These are phyloP conservation scores for Syzygium jambos DNA, from an alignment of 345 rosid species.

Conservation along the genomic window DNA sequence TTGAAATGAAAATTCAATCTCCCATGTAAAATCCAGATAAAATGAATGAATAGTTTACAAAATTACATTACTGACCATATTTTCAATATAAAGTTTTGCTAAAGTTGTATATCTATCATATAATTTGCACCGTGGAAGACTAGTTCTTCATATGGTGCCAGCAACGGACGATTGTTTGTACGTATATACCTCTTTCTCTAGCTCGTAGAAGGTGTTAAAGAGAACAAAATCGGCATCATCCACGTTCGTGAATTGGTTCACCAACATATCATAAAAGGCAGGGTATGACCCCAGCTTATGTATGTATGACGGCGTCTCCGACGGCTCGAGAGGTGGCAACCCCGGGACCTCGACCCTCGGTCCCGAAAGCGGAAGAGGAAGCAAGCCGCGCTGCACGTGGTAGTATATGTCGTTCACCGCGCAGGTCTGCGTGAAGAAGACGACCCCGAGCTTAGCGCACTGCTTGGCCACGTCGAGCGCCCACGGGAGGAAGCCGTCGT, in stretches of 20 bases:
- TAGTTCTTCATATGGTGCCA: background rate
- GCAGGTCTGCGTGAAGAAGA: slow-evolving; percentile 28
- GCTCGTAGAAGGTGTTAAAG: slow-evolving; percentile 12
- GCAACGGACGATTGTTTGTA: background rate
- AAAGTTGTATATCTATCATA: background rate
- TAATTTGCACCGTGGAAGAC: background rate
- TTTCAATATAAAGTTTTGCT: background rate
- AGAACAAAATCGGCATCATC: slow-evolving; percentile 24
- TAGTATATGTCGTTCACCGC: slow-evolving; percentile 21
- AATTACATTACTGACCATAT: background rate
- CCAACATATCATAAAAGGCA: background rate
- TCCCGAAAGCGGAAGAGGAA: slow-evolving; percentile 12
- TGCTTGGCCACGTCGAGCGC: slow-evolving; percentile 29
- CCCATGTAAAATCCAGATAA: background rate
- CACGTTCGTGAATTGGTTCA: slow-evolving; percentile 19
- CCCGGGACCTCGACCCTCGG: slow-evolving; percentile 11
- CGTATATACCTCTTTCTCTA: slow-evolving; percentile 21
- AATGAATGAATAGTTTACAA: background rate
- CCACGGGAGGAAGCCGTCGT: slow-evolving; percentile 31
- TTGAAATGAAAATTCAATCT: background rate
- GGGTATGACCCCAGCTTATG: slow-evolving; percentile 15
- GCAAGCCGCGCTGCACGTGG: slow-evolving; percentile 12
- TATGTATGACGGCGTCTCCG: slow-evolving; percentile 21
- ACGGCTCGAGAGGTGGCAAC: slow-evolving; percentile 18
- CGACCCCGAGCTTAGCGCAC: slow-evolving; percentile 15